Conservation (phyloP, 495 filamentous ascomycete genomes). For the Aspergillus sparsus region DNA sequence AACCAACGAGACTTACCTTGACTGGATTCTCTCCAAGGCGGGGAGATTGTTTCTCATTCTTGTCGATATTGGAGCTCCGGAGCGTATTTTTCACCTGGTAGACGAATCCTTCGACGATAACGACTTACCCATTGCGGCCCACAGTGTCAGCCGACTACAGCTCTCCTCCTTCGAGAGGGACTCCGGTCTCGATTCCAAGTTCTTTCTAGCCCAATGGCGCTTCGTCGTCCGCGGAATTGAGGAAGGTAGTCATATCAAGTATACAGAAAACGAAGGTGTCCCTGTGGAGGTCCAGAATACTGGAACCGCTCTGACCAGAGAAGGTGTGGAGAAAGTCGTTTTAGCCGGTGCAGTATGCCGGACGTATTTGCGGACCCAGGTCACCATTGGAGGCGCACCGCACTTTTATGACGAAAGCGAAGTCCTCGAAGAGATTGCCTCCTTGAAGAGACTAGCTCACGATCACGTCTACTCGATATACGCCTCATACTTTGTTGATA, state of each 20-base stretch:
- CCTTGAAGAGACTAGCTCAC: conserved; percentile 65
- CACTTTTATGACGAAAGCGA: conserved; percentile 63
- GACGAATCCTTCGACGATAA: conserved; percentile 87
- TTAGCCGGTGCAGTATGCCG: conserved; percentile 45
- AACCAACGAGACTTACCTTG: conserved; percentile 87
- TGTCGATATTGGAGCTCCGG: conserved; percentile 73
- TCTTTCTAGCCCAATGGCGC: conserved; percentile 79
- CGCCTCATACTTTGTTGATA: conserved; percentile 75
- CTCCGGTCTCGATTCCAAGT: conserved; percentile 66
- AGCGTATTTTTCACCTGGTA: conserved; percentile 82
- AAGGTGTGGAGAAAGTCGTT: conserved; percentile 67
- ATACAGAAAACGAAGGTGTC: conserved; percentile 75
- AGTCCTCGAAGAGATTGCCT: conserved; percentile 68
- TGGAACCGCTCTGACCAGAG: conserved; percentile 44
- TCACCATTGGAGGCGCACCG: conserved; percentile 60
- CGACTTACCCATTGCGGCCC: conserved; percentile 77
- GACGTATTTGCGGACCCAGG: conserved; percentile 68
- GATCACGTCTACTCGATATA: conserved; percentile 79
- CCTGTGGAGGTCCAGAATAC: conserved; percentile 72
- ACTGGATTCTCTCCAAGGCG: conserved; percentile 83
- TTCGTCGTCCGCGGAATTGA: conserved; percentile 72
- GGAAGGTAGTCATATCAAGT: conserved; percentile 70
- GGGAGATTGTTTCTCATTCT: conserved; percentile 82
- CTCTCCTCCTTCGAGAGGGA: conserved; percentile 59
- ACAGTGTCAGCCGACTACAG: conserved; percentile 66